Base-by-base conservation (phyloP, 441 rosid genomes). In the Eugenia klotzschiana region DNA sequence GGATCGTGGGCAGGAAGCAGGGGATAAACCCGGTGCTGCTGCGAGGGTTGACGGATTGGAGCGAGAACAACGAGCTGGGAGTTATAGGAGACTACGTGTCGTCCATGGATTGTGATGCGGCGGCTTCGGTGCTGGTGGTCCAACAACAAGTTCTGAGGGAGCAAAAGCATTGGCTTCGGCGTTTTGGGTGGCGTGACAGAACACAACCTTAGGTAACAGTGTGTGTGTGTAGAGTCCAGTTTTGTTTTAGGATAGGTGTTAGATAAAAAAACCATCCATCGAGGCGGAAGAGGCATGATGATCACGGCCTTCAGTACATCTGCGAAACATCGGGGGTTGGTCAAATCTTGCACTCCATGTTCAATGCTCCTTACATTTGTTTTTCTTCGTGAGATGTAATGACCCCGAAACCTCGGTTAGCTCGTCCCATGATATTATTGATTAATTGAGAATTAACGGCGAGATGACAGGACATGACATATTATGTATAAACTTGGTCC, bases 1-100 rank as follows among this genome's bases (percentile, higher is more conserved):
- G 97, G 98, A 92, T 96, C 18, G 87, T 91, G 6, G 99, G 99
- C 26, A 95, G 96, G 69, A 85, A 86, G 81, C 92, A 91, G 81
- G 95, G 94, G 82, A 91, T 91, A 4, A 93, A 93, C 72, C 93
- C 93, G 2, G 90, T 87, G 22, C 86, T 95, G 10, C 83, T 93
- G 29, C 91, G 92, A 54, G 96, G 99, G 26, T 29, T 95, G 33
- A 82, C 89, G 8, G 84, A 85, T 18, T 95, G 98, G 99, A 88
- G 91, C 46, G 90, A 91, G 7, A 83, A 92, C 77, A 56, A 80
- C 10, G 94, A 92, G 60, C 87, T 92, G 46, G 98, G 98, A n/a
- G 86, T 91, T 0, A 86, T 94, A 1, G 96, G 98, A 29, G 99
- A 96, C 83, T 91, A 84, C 64, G 77, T 95, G 43, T 80, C 95